Base-by-base conservation (phyloP, 1,139 yeast species). In the Candida freyschussii region DNA sequence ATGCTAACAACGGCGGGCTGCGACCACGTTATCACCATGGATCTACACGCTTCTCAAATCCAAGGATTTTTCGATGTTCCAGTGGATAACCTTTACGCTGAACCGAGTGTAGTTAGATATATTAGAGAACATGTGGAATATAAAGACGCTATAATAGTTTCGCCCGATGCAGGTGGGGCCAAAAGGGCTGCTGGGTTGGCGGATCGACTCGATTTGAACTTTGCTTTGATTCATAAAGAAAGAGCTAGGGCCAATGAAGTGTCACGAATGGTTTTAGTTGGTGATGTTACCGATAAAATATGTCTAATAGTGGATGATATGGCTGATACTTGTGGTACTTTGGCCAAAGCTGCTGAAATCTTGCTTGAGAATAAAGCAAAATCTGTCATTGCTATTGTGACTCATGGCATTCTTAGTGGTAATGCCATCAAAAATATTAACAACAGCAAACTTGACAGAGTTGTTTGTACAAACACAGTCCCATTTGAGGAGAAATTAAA, bases 161-260 rank as follows among this genome's bases (percentile, higher is more conserved):
- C 96, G 1, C 98, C 98, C 4, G 98, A 91, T 65, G 98, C 98
- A 5, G 98, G 98, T 52, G 98, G 98, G 38, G 98, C 98, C 40
- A 91, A 91, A 61, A 76, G 98, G 55, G 98, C 95, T 9, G 97
- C 98, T 2, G 85, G 91, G 7, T 69, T 91, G 47, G 97, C 97
- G 31, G 97, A 91, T 59, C 73, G 87, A 45, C 69, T 91, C 45
- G 97, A 89, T 57, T 70, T 89, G 52, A 87, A 87, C 61, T 91
- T 91, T 62, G 97, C 98, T 11, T 75, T 91, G 57, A 91, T 91
- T 52, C 98, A 91, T 63, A 91, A 91, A 62, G 98, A 91, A 63
- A 76, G 98, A 55, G 93, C 91, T 26, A 73, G 89, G 44, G 96
- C 97, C 28, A 91, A 91, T 59, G 96, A 87, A 58, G 95, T 89